Percentiles rank a stretch among this genome's conserved stretches.
These are phyloP conservation scores for Globisporangium canariense DNA, from an alignment of 352 stramenopile genomes.

Conservation along the genomic window DNA sequence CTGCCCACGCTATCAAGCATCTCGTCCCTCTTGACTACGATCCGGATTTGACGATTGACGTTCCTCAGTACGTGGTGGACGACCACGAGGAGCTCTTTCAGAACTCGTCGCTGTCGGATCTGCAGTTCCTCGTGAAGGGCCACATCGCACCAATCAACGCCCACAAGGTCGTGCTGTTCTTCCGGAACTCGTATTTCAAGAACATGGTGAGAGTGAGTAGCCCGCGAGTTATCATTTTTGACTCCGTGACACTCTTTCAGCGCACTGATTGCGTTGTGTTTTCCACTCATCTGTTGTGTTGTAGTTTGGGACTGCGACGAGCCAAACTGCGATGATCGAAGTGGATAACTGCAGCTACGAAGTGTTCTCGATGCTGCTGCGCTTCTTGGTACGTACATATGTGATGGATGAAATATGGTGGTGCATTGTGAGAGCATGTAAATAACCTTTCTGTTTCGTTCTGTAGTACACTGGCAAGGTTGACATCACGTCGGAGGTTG, in stretches of 20 bases:
- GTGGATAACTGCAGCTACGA: constrained; percentile 88
- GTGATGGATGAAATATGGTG: not conserved
- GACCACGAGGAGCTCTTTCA: constrained; percentile 85
- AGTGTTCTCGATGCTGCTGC: constrained; percentile 81
- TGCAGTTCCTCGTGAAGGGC: constrained; percentile 86
- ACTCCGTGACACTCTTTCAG: not conserved
- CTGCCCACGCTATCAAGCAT: constrained; percentile 85
- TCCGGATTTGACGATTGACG: constrained; percentile 72
- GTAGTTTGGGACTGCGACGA: constrained; percentile 79
- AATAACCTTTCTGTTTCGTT: constrained; percentile 9
- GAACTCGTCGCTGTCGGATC: constrained; percentile 79
- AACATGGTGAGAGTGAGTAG: constrained; percentile 87
- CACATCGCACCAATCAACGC: constrained; percentile 86
- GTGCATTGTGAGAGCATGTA: not conserved
- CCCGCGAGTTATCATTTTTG: not conserved
- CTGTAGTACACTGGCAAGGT: constrained; percentile 85
- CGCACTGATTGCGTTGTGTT: constrained; percentile 16
- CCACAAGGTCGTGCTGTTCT: constrained; percentile 88
- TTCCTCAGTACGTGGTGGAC: constrained; percentile 80
- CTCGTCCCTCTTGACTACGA: constrained; percentile 69
- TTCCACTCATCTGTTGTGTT: constrained; percentile 13
- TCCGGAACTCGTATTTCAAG: constrained; percentile 91
- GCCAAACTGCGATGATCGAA: constrained; percentile 83
- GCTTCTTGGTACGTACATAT: constrained; percentile 65
- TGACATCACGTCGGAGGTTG: constrained; percentile 73